phyloP scores from a whole-genome alignment of 345 rosid genomes.

The Pistacia atlantica region DNA sequence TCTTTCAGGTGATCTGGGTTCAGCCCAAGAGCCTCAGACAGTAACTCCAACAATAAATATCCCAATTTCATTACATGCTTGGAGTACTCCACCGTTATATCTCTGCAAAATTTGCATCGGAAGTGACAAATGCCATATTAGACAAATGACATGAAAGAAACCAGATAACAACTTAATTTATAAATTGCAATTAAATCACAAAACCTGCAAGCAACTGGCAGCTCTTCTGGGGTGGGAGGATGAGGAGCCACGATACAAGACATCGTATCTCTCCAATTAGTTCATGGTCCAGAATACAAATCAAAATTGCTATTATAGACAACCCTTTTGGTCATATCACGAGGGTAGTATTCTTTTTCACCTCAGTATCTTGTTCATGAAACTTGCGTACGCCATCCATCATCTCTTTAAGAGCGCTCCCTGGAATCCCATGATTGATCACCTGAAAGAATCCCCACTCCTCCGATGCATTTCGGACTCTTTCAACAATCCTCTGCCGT shows the following conservation, averaged over 20 bases:
- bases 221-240: constrained; percentile 38
- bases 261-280: constrained; percentile 49
- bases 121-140: too few relatives aligned
- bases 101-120: constrained; percentile 28
- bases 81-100: constrained; percentile 47
- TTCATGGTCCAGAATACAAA: constrained; percentile 34
- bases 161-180: too few relatives aligned
- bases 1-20: constrained; percentile 37
- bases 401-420: constrained; percentile 28
- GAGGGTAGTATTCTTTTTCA: constrained; percentile 21
- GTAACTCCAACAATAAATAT: constrained; percentile 35
- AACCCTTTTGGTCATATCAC: constrained; percentile 21
- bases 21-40: constrained; percentile 60
- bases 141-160: too few relatives aligned
- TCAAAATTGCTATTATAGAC: constrained; percentile 44
- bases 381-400: constrained; percentile 26
- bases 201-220: constrained; percentile 46
- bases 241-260: constrained; percentile 36
- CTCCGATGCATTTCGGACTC: constrained; percentile 21
- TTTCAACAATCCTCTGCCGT: constrained; percentile 1
- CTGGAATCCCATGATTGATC: constrained; percentile 39
- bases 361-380: constrained; percentile 31
- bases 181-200: too few relatives aligned
- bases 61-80: constrained; percentile 38
- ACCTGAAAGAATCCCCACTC: constrained; percentile 37